phyloP scores from a whole-genome alignment of 805 yeast genomes.

The Hanseniaspora taiwanica region DNA sequence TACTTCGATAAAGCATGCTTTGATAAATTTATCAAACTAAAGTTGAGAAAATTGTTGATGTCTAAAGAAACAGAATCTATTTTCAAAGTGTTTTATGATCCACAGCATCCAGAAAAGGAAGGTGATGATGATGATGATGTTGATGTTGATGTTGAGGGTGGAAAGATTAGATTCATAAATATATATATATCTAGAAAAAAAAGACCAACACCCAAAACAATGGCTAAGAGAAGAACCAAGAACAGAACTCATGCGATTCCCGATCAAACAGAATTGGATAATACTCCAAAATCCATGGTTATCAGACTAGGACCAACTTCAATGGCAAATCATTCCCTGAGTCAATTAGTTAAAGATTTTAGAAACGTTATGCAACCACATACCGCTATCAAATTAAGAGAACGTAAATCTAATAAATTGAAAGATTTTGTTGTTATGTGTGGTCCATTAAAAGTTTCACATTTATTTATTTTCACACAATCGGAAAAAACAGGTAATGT shows the following conservation, averaged over 20 bases:
- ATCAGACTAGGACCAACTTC: constrained; percentile 55
- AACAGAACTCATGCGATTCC: constrained; percentile 72
- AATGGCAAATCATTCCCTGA: constrained; percentile 56
- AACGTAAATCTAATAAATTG: constrained; percentile 73
- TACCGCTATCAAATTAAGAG: constrained; percentile 79
- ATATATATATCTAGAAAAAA: neutral
- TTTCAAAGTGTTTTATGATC: constrained; percentile 29
- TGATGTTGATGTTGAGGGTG: no score
- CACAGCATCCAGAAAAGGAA: constrained; percentile 20
- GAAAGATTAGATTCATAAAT: no score
- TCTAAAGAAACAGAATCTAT: constrained; percentile 49
- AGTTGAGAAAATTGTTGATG: constrained; percentile 68
- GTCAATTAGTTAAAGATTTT: constrained; percentile 77
- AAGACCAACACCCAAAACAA: constrained; percentile 10
- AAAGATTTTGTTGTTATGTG: constrained; percentile 97
- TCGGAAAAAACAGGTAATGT: constrained; percentile 65
- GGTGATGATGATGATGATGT: no score
- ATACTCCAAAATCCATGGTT: constrained; percentile 88
- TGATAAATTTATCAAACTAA: constrained; percentile 55
- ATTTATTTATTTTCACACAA: constrained; percentile 77
- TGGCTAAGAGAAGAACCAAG: constrained; percentile 53
- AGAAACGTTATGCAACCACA: constrained; percentile 92
- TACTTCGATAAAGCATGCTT: constrained; percentile 52
- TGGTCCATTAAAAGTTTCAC: constrained; percentile 89
- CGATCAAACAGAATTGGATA: constrained; percentile 47